These are phyloP conservation scores for Tardiomyces digboiensis DNA, from an alignment of 1,139 yeast genomes.

Conservation along the genomic window DNA sequence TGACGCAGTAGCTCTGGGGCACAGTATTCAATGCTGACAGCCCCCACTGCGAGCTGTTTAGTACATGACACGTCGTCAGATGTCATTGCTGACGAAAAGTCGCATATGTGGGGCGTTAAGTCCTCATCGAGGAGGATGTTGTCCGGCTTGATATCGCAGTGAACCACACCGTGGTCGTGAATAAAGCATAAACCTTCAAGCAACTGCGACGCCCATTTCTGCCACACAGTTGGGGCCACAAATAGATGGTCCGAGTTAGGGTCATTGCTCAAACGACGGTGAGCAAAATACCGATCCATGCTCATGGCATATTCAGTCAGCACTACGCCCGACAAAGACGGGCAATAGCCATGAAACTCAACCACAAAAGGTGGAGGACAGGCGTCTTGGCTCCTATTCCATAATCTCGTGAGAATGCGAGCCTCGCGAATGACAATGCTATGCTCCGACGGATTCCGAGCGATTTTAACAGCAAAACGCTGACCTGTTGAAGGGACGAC, in stretches of 20 bases:
- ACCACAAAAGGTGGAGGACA: constrained; percentile 4
- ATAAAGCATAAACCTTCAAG: constrained; percentile 80
- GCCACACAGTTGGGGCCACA: constrained; percentile 5
- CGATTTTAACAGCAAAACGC: constrained; percentile 9
- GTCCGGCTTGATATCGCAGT: constrained; percentile 94
- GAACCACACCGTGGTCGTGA: constrained; percentile 79
- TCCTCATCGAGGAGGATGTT: constrained; percentile 67
- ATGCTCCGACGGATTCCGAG: constrained; percentile 7
- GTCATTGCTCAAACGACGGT: constrained; percentile 1
- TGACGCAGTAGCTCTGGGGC: constrained; percentile 13
- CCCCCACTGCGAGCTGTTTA: not conserved
- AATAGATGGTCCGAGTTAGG: constrained; percentile 4
- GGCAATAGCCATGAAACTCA: constrained; percentile 6
- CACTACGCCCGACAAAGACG: constrained; percentile 8
- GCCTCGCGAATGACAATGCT: constrained; percentile 8
- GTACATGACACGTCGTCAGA: too few species aligned
- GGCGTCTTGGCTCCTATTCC: not conserved
- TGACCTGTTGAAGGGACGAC: constrained; percentile 3
- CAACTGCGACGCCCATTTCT: constrained; percentile 51
- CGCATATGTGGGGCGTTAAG: not conserved
- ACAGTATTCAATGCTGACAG: constrained; percentile 6
- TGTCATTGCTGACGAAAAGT: constrained; percentile 17
- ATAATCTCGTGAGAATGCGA: constrained; percentile 6
- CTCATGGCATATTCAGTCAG: constrained; percentile 8
- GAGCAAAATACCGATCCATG: constrained; percentile 6